These are phyloP conservation scores for Rubus parviflorus DNA, from an alignment of 306 rosid species.

Conservation along the genomic window DNA sequence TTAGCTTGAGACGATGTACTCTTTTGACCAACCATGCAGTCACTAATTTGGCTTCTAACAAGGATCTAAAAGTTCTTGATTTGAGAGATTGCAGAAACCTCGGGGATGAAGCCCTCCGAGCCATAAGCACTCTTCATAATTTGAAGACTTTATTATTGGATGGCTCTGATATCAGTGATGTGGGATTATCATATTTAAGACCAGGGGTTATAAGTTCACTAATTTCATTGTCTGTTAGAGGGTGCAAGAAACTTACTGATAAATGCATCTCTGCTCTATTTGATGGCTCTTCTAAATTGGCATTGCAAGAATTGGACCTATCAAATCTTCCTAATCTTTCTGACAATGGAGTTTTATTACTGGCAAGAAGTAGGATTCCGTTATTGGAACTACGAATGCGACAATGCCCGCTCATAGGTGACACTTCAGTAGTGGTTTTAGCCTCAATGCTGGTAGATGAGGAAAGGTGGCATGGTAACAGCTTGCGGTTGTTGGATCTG, in stretches of 20 bases:
- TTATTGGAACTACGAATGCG: constrained; percentile 71
- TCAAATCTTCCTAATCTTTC: constrained; percentile 88
- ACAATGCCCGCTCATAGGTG: constrained; percentile 80
- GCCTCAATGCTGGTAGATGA: constrained; percentile 88
- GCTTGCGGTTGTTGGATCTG: constrained; percentile 74
- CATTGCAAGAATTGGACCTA: constrained; percentile 75
- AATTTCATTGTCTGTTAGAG: constrained; percentile 71
- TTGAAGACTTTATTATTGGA: constrained; percentile 70
- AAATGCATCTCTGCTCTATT: constrained; percentile 74
- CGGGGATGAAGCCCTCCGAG: constrained; percentile 72
- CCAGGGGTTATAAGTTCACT: constrained; percentile 59
- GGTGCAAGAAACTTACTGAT: constrained; percentile 90
- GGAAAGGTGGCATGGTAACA: constrained; percentile 67
- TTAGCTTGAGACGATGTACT: constrained; percentile 87
- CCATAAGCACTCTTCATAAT: constrained; percentile 58
- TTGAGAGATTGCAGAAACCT: constrained; percentile 84
- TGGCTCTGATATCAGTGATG: constrained; percentile 72
- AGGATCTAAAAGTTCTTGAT: constrained; percentile 79
- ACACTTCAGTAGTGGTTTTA: constrained; percentile 78
- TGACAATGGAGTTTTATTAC: constrained; percentile 60
- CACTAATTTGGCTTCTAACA: constrained; percentile 64
- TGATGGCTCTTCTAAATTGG: constrained; percentile 51
- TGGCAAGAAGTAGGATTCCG: constrained; percentile 66
- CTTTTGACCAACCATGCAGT: constrained; percentile 72
- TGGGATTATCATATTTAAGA: constrained; percentile 66